phyloP scores from a whole-genome alignment of 768 basidiomycete genomes.

The Russula lepida region DNA sequence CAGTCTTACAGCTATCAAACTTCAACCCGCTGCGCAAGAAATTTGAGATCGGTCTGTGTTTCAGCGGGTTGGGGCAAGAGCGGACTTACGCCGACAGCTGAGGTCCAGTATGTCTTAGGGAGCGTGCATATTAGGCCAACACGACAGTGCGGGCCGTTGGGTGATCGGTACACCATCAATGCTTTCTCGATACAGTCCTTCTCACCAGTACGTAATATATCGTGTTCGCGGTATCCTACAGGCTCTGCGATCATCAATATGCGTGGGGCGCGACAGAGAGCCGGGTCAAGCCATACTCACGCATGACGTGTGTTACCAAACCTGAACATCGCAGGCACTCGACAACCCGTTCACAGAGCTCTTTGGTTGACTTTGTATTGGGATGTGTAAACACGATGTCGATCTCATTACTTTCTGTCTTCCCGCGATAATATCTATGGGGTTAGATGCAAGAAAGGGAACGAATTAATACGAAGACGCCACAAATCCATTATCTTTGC shows the following conservation, averaged over 20 bases:
- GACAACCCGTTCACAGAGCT: constrained; percentile 53
- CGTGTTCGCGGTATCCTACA: constrained; percentile 49
- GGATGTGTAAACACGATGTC: constrained; percentile 84
- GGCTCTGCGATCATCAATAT: constrained; percentile 36
- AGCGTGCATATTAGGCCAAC: constrained; percentile 79
- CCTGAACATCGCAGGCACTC: constrained; percentile 48
- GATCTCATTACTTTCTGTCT: constrained; percentile 71
- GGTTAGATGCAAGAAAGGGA: constrained; percentile 45
- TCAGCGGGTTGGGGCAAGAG: neutral
- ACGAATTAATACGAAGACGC: neutral
- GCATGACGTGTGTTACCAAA: constrained; percentile 72
- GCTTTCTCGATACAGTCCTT: constrained; percentile 82
- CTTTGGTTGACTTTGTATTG: constrained; percentile 44
- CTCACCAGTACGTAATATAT: constrained; percentile 45
- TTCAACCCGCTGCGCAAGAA: constrained; percentile 51
- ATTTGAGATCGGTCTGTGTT: neutral
- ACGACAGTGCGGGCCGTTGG: constrained; percentile 40
- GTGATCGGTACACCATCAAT: constrained; percentile 69
- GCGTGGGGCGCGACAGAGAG: neutral
- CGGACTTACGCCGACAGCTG: constrained; percentile 56
- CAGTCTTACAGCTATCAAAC: no score
- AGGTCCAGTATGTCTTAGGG: constrained; percentile 76
- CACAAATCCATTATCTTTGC: no score
- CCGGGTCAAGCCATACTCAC: constrained; percentile 37
- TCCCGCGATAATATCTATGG: constrained; percentile 75